Evolutionary conservation across 1,284 basidiomycete species (phyloP), one percentile per base, ranked within the genome.

Genomic region (Neotropicomus parvogracilis): DNA sequence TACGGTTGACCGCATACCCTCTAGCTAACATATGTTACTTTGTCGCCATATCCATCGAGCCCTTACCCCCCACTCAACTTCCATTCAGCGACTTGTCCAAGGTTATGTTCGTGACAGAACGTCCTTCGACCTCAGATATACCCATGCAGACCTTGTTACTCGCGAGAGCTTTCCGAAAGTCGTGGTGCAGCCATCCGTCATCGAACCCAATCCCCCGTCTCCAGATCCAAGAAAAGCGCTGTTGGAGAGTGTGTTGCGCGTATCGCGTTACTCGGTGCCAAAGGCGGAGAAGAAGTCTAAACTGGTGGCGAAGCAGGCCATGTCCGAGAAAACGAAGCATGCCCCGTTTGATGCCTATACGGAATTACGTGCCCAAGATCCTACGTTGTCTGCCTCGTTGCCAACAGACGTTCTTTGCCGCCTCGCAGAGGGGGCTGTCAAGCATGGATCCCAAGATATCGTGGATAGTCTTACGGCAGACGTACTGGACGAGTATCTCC

Each of bases 1-100:
- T 12, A 2, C 13, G 28, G n/a, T 20, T 50, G 19, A 59, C 38
- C 28, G 6, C 14, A 19, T 20, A 13, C 35, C 24, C 12, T 46
- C 12, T 49, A 79, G 77, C 67, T 80, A 71, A 79, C 77, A 72
- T 78, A 80, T 80, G 77, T 79, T 71, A 64, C 68, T 74, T 74
- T 78, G 77, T 70, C 77, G 75, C 65, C 73, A 67, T 64, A 63
- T 74, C 53, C 62, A 66, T 54, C 67, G 62, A 69, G 65, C 67
- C 60, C 65, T 66, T 62, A 56, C 66, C 55, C 55, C 60, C 50
- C 65, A 61, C 49, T 48, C 58, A 57, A 44, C 44, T 52, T 50
- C 48, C 27, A 36, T 48, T 29, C 53, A 54, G 54, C 66, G 46
- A 53, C 45, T 59, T 55, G 44, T 56, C 49, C 52, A 57, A 57